Base-by-base conservation (phyloP, 169 alveolate species). In the Miamiensis avidus region DNA sequence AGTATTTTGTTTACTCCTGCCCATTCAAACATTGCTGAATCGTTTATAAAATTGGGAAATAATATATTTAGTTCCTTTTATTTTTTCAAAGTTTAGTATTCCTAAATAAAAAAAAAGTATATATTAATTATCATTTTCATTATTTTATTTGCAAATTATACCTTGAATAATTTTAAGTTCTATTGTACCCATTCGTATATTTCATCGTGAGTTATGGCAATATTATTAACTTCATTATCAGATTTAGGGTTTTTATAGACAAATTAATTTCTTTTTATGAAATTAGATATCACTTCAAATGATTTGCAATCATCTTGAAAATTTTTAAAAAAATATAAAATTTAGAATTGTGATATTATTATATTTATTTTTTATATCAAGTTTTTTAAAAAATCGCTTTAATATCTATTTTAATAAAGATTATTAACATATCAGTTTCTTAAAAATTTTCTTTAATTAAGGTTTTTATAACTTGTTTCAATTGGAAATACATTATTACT, bases 191-290 rank as follows among this genome's bases (percentile, higher is more conserved):
- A 89, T 33, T 76, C 89, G 6, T 84, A 65, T 64, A 74, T 83
- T 25, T 78, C 75, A 29, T 78, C 82, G 34, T 78, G 77, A 75
- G 34, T 64, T 34, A 78, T 82, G 25, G 33, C 33, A 65, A 78
- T 81, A 82, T 85, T 76, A 85, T 92, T 92, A 29, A 92, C 94
- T 82, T 92, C 94, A 49, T 81, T 73, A 76, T 89, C 95, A 33
- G 85, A 82, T 31, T 74, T 30, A 31, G 93, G 92, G 77, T 88
- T 85, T 78, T 82, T 89, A 82, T 85, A 85, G 29, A 88, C 83
- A 76, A 85, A 87, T 73, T 89, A 86, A 82, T 93, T 92, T 81
- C 88, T 89, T 82, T 90, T 90, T 1, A 89, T 83, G 29, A 92
- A 88, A 64, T 84, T 82, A 30, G 94, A 88, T 49, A 92, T 83